Conservation (phyloP, 2,329 filamentous ascomycete genomes). For the Colletotrichum salicis region DNA sequence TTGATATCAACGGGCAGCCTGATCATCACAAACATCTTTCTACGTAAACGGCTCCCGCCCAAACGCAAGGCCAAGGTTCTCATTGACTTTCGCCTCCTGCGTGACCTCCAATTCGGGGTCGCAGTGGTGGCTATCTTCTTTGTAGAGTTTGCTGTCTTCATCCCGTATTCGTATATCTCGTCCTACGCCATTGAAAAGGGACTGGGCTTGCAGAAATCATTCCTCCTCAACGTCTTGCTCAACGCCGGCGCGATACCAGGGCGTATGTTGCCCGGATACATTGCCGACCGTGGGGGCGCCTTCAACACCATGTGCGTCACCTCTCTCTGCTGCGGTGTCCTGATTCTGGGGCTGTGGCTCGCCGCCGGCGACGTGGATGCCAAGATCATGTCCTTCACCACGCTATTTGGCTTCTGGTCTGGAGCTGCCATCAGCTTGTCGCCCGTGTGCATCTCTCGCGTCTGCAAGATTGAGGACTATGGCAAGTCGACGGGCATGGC, state of each 20-base stretch:
- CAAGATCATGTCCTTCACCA: slow-evolving; percentile 67
- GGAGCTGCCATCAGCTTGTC: slow-evolving; percentile 77
- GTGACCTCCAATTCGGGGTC: not conserved
- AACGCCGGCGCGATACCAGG: not conserved
- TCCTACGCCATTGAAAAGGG: not conserved
- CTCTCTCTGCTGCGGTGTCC: not conserved
- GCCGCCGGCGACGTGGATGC: slow-evolving; percentile 53
- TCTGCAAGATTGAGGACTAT: slow-evolving; percentile 76
- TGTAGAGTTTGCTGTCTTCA: not conserved
- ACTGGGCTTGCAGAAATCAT: not conserved
- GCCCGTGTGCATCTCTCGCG: slow-evolving; percentile 76
- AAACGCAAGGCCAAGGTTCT: not conserved
- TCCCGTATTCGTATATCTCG: not conserved
- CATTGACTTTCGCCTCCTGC: not conserved
- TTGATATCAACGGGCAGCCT: slow-evolving; percentile 38
- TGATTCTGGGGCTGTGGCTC: not conserved
- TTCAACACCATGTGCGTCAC: not conserved
- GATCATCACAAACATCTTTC: not conserved
- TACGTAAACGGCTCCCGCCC: not conserved
- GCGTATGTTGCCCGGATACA: not conserved
- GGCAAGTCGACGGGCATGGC: slow-evolving; percentile 76
- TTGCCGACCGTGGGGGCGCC: not conserved
- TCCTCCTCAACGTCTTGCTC: not conserved
- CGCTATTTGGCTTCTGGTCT: slow-evolving; percentile 77
- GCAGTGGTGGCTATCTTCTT: not conserved